Evolutionary conservation across 2,329 filamentous ascomycete genomes (phyloP).

Genomic region (Beauveria bassiana): DNA sequence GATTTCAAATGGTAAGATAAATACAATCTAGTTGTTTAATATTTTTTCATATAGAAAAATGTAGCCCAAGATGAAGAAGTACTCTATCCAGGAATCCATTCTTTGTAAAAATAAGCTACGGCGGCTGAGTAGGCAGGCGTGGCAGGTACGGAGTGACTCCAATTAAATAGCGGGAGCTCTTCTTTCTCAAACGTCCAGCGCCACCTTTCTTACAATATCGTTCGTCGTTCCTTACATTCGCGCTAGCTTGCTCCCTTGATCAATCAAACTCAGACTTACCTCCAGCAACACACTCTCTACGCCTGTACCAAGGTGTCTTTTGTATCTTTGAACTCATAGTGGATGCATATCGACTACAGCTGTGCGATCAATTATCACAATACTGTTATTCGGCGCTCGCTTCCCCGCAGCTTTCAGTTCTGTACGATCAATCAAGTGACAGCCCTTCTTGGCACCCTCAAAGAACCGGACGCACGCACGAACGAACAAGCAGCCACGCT

Average conservation of each 20-base stretch:
- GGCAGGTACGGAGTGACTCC: too few relatives aligned
- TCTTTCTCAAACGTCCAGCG: not conserved
- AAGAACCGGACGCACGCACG: not conserved
- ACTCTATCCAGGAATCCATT: too few relatives aligned
- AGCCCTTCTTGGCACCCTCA: not conserved
- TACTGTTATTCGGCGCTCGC: not conserved
- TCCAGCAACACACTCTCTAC: not conserved
- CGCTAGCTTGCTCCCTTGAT: not conserved
- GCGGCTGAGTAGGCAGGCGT: not conserved
- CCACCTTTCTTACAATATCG: not conserved
- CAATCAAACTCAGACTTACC: not conserved
- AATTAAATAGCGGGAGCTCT: not conserved
- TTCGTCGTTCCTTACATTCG: not conserved
- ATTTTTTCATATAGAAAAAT: too few relatives aligned
- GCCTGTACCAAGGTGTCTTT: not conserved
- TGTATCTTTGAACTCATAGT: not conserved
- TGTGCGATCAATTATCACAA: not conserved
- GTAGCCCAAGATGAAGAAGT: too few relatives aligned
- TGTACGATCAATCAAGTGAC: not conserved
- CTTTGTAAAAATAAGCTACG: not conserved
- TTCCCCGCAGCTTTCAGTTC: not conserved
- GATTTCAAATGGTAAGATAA: too few relatives aligned
- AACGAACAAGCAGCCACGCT: not conserved
- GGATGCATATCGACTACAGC: not conserved
- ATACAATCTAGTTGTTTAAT: too few relatives aligned